Evolutionary conservation across 78 protist species (phyloP), one percentile per base, ranked within the genome.

Genomic region (Tieghemostelium lacteum): DNA sequence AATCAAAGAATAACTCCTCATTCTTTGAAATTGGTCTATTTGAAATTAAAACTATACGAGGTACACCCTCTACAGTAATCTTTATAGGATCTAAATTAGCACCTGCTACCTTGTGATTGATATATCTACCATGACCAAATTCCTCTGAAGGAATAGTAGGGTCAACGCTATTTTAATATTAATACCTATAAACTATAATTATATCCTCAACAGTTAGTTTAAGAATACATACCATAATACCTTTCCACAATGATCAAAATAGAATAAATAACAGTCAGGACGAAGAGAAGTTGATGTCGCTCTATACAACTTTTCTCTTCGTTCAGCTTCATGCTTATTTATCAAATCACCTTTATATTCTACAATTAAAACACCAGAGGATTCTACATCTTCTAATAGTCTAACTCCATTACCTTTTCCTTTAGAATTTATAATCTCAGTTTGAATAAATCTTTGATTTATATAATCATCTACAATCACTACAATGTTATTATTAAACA

Each of bases 401-500:
- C n/a, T 74, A 6, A 74, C 85, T 2, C 85, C 85, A 74, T 74
- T 74, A 2, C 85, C 85, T 40, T 60, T 74, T 6, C 85, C 85
- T 40, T 74, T 74, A 2, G 85, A 60, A 61, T 54, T 39, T 6
- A 74, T 60, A 26, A 74, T 60, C 69, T 74, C 85, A 39, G 85
- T 74, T 58, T n/a, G 85, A 37, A 39, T 61, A 26, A 74, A 60
- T 24, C 8, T 34, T 24, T 60, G 22, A 6, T 58, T 74, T 39
- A 33, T 19, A 74, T 54, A 74, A 2, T 33, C 26, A 20, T 71
- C 64, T 20, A 52, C 63, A 29, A 74, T 31, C 8, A 60, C 85
- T 74, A 7, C 16, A 40, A 60, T 19, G 6, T 4, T 42, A 52
- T 57, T 2, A 3, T 49, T 70, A 33, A n/a, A 73, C 50, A 28